phyloP scores from a whole-genome alignment of 306 rosid species.

The Corylus avellana region DNA sequence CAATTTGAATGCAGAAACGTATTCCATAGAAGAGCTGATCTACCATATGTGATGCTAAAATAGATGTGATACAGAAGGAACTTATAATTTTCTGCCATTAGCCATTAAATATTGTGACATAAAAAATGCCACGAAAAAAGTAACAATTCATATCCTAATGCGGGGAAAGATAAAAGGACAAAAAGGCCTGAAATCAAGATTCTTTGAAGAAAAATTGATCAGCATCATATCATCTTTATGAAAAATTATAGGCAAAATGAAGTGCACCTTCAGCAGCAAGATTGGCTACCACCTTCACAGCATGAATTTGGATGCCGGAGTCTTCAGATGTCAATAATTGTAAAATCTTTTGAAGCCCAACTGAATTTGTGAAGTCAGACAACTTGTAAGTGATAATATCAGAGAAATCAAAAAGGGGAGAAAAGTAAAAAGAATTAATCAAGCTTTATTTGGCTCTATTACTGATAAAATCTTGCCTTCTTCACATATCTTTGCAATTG shows the following conservation, averaged over 20 bases:
- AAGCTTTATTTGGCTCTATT: constrained; percentile 1
- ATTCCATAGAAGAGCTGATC: not conserved
- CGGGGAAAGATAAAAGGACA: not conserved
- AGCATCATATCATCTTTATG: not conserved
- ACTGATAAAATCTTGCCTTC: constrained; percentile 50
- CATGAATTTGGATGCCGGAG: constrained; percentile 59
- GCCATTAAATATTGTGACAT: not conserved
- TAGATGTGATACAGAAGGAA: constrained; percentile 1
- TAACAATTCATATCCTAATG: not conserved
- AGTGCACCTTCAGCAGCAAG: constrained; percentile 77
- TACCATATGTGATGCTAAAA: not conserved
- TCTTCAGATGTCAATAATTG: constrained; percentile 63
- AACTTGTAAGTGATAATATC: constrained; percentile 20
- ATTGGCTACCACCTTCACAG: constrained; percentile 77
- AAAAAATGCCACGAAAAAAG: not conserved
- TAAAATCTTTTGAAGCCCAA: constrained; percentile 64
- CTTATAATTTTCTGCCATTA: not conserved
- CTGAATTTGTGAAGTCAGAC: constrained; percentile 37
- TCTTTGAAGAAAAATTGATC: not conserved
- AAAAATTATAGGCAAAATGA: constrained; percentile 14
- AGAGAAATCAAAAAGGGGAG: constrained; percentile 4
- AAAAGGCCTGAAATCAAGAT: not conserved
- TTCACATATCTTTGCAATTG: constrained; percentile 70
- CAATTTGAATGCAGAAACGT: not conserved
- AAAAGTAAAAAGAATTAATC: not conserved